Base-by-base conservation (phyloP, 768 basidiomycete genomes). In the Tylopilus balloui region DNA sequence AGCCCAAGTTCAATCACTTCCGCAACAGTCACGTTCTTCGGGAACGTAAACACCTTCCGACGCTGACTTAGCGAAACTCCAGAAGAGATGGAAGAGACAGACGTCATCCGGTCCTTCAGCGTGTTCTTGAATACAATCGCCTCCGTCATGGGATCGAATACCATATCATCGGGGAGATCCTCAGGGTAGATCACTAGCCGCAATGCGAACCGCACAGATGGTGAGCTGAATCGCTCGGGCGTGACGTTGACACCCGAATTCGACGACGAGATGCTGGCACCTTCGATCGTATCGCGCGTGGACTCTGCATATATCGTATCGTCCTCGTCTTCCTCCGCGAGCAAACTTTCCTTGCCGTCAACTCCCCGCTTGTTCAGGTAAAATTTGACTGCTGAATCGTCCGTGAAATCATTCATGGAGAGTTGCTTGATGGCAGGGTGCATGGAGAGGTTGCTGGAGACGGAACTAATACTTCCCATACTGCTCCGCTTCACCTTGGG, bases 371-470 rank as follows among this genome's bases (percentile, higher is more conserved):
- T 75, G 65, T 97, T 92, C 54, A 98, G 68, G 69, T 96, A 99
- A 68, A 98, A 88, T 68, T 97, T 98, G 70, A 98, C 94, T 0
- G 87, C 84, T 4, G 93, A 92, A 63, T 98, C 96, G 57, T 99
- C 96, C 36, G 89, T 89, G 63, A 94, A 98, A 64, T 98, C 96
- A 59, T 94, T 96, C 92, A 96, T 95, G 38, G 88, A 83, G 34
- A 98, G 72, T 64, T 88, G 90, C 62, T 82, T 85, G 68, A 98
- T 99, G 14, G 96, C 94, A 15, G 95, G 94, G 62, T 97, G 91
- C 80, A 90, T 86, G 4, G 88, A 89, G 23, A 98, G 75, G 62
- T 94, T 93, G 63, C 90, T 93, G 28, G 87, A 78, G 20, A 99
- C 75, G n/a, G 92, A 94, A 60, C 84, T 92, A 58, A 99, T 94